A percentile compares a stretch with the other conserved stretches of the same genome.
Evolutionary conservation across 75 land plant species (phyloP).

Genomic region (Picea sitchensis): DNA sequence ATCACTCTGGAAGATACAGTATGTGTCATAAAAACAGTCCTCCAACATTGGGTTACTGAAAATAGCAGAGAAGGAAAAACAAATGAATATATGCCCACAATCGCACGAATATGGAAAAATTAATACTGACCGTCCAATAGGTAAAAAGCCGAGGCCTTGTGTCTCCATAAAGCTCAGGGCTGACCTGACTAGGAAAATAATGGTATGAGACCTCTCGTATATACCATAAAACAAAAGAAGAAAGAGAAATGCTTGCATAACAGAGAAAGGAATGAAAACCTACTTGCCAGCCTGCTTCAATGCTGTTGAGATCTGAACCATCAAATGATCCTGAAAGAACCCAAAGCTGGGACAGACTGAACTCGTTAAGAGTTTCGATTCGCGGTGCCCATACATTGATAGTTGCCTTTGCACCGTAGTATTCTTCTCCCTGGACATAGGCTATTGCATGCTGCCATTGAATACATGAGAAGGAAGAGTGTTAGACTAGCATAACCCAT

Average conservation of each 20-base stretch:
- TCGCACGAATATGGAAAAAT: conserved; percentile 78
- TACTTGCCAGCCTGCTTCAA: conserved; percentile 99
- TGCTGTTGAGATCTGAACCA: conserved; percentile 79
- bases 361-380: conserved; percentile 49
- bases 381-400: conserved; percentile 76
- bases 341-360: conserved; percentile 87
- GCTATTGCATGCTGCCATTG: conserved; percentile 98
- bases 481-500: not conserved
- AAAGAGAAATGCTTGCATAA: too few relatives aligned
- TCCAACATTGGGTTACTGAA: conserved; percentile 77
- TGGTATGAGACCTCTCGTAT: conserved; percentile 28
- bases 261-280: not conserved
- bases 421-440: conserved; percentile 65
- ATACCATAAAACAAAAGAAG: not conserved
- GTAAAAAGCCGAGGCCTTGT: conserved; percentile 81
- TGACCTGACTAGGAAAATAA: conserved; percentile 80
- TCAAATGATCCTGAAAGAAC: conserved; percentile 67
- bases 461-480: conserved; percentile 27
- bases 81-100: conserved; percentile 36
- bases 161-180: conserved; percentile 91
- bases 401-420: conserved; percentile 73
- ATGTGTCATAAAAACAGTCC: conserved; percentile 35
- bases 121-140: conserved; percentile 94
- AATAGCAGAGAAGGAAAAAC: too few relatives aligned
- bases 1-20: conserved; percentile 52